Conservation (phyloP, 2,329 filamentous ascomycete species). For the Talaromyces sp. region DNA sequence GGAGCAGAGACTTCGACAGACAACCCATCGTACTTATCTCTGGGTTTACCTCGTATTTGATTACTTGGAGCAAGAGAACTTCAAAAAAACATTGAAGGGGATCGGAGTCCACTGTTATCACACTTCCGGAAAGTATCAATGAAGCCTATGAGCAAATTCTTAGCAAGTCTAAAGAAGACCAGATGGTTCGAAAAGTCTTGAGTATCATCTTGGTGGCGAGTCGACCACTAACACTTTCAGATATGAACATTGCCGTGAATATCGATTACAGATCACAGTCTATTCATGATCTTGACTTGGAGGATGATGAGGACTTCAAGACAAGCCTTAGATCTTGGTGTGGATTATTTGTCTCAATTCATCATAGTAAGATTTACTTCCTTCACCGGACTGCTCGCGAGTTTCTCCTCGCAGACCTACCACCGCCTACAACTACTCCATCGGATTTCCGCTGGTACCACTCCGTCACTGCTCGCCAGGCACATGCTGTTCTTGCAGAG, state of each 20-base stretch:
- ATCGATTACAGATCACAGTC: slow-evolving; percentile 15
- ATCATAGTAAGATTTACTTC: slow-evolving; percentile 24
- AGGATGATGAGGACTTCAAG: neutral
- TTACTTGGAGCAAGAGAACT: neutral
- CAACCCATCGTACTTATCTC: neutral
- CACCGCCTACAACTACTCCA: neutral
- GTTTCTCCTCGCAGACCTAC: slow-evolving; percentile 21
- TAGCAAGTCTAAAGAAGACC: slow-evolving; percentile 18
- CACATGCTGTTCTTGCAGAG: slow-evolving; percentile 4
- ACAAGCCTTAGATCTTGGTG: slow-evolving; percentile 3
- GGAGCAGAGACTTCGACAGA: neutral
- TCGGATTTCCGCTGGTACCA: neutral
- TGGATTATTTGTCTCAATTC: slow-evolving; percentile 25
- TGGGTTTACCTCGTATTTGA: neutral
- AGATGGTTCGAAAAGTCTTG: slow-evolving; percentile 19
- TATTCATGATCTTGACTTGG: slow-evolving; percentile 5
- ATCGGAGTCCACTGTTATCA: neutral
- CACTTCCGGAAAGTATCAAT: slow-evolving; percentile 32
- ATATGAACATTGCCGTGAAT: slow-evolving; percentile 22
- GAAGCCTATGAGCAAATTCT: slow-evolving; percentile 31
- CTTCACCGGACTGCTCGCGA: slow-evolving; percentile 28
- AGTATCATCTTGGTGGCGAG: slow-evolving; percentile 23
- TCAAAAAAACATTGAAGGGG: neutral
- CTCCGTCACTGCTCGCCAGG: neutral
- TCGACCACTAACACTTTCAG: slow-evolving; percentile 16